Evolutionary conservation across 345 rosid genomes (phyloP).

Genomic region (Arabidopsis thaliana): TAIR10.1 NC_003070.9:23160001-23160500

Average conservation of each 20-base stretch:
- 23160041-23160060: background rate
- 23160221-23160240: background rate
- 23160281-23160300: background rate
- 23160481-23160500: too few species aligned
- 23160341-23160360: background rate
- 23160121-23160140: background rate
- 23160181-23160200: background rate
- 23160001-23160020: background rate
- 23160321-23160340: background rate
- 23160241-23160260: background rate
- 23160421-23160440: constrained; percentile 1
- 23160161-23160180: background rate
- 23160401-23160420: background rate
- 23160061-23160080: background rate
- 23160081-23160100: background rate
- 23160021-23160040: background rate
- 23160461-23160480: background rate
- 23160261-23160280: background rate
- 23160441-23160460: background rate
- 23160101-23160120: background rate
- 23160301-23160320: background rate
- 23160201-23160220: background rate
- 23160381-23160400: background rate
- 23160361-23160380: background rate
- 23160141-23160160: background rate